Base-by-base conservation (phyloP, 1,284 basidiomycete genomes). In the Anthracocystis setariae region DNA sequence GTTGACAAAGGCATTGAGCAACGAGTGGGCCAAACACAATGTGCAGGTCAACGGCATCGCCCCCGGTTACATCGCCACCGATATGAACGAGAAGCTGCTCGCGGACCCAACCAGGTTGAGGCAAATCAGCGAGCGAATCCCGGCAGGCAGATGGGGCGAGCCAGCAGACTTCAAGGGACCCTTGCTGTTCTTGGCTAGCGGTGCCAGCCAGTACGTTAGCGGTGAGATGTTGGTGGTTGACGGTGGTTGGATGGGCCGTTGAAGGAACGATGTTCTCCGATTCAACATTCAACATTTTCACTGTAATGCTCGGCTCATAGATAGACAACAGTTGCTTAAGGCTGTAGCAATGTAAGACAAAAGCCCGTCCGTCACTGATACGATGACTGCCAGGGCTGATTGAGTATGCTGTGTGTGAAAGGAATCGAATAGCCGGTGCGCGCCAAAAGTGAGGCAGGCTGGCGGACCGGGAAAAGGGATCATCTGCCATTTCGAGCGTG, bases 141-240 rank as follows among this genome's bases (percentile, higher is more conserved):
- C 77, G 2, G 74, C 74, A 3, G 73, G 89, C 18, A 86, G 94
- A 62, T 97, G 94, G 94, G 94, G 92, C 37, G 85, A 87, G 29
- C 92, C 94, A 1, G 86, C 85, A 42, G 94, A 97, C 85, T 94
- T 97, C 84, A 92, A 91, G 32, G 94, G 94, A 7, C 91, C 92
- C 0, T 84, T 92, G 52, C 88, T 96, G n/a, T 97, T 92, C 85
- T 88, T 97, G 33, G 91, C 93, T 5, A 92, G 91, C 73, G 84
- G 84, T 44, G 94, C 93, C 1, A 92, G 91, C 76, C 89, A 92
- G 83, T 97, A 96, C 79, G 89, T 97, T 18, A 92, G 90, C 67
- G 94, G 94, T 43, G 94, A 96, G 84, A 86, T 83, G 54, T 38
- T 84, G 32, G 77, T 80, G 18, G 84, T 84, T 33, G 82, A 84